Evolutionary conservation across 192 early-diverging fungal species (phyloP), one percentile per base, ranked within the genome.

Genomic region (Coemansia sp.): DNA sequence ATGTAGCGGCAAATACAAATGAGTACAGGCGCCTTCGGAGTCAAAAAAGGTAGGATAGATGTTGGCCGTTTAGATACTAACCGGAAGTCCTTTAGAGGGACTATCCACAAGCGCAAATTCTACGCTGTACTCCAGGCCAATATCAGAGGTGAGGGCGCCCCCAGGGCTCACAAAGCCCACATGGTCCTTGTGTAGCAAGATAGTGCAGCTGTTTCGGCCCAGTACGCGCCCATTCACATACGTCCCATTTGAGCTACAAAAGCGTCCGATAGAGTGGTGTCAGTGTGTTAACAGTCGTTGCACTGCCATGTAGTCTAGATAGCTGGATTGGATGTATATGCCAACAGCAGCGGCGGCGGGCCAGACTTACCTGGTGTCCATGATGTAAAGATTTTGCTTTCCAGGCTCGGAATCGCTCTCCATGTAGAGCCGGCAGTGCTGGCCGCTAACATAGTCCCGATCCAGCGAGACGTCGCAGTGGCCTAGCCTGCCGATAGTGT

Each of bases 61-160:
- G 45, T 42, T 42, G 5, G 18, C n/a, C 20, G 8, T 23, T 12
- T 18, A 13, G 1, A 18, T 9, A 61, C 70, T 62, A 66, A 66
- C 71, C 12, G 58, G 21, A 6, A 59, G 35, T 5, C 33, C 72
- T 16, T 65, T 45, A 36, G 59, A 18, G 55, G 62, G 69, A 26
- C 53, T 38, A 10, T 52, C 35, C 12, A 55, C 33, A 43, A 39
- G 41, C 0, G 56, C 55, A 47, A 76, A 53, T 57, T 82, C 73
- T 11, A 82, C 65, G 55, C 60, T 76, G 66, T 82, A 82, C 53
- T 76, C 79, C 56, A 82, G 42, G 18, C 66, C 79, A 63, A 75
- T 41, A 34, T 75, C 79, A 0, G 79, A 76, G 18, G 79, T 57
- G 41, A 73, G 64, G 1, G 67, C 66, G 4, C 61, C 63, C 39